phyloP scores from a whole-genome alignment of 1,139 yeast species.

The Suhomyces kunorum region DNA sequence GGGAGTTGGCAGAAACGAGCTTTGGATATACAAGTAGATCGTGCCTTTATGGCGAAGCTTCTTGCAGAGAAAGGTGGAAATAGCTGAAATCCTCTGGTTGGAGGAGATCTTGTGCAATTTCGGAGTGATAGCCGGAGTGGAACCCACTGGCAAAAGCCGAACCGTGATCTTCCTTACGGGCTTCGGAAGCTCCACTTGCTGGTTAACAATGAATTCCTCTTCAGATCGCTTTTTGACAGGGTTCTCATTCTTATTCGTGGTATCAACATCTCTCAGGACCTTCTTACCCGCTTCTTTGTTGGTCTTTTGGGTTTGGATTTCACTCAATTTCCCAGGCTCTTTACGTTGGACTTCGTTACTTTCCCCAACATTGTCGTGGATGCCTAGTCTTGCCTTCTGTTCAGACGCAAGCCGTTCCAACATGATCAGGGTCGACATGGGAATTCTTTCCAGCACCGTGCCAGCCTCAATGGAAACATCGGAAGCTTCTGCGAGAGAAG shows the following conservation, averaged over 20 bases:
- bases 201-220: neutral
- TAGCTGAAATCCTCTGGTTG: slow-evolving; percentile 47
- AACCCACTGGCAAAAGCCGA: slow-evolving; percentile 61
- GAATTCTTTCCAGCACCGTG: slow-evolving; percentile 20
- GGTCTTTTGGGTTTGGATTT: too few relatives aligned
- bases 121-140: slow-evolving; percentile 53
- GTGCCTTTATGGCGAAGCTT: slow-evolving; percentile 34
- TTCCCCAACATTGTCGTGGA: slow-evolving; percentile 10
- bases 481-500: slow-evolving; percentile 1
- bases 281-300: neutral
- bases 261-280: neutral
- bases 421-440: slow-evolving; percentile 28
- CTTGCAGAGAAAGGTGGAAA: slow-evolving; percentile 46
- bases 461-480: slow-evolving; percentile 9
- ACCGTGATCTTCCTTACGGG: slow-evolving; percentile 36
- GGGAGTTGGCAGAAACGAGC: slow-evolving; percentile 61
- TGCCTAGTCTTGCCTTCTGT: slow-evolving; percentile 17
- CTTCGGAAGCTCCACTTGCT: slow-evolving; percentile 1
- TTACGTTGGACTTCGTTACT: neutral
- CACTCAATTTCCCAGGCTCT: neutral
- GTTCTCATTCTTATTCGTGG: neutral
- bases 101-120: slow-evolving; percentile 50
- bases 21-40: slow-evolving; percentile 50
- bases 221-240: neutral
- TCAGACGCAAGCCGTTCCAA: slow-evolving; percentile 21